Conservation (phyloP, 1,284 basidiomycete genomes). For the Trichosporon ovoides region DNA sequence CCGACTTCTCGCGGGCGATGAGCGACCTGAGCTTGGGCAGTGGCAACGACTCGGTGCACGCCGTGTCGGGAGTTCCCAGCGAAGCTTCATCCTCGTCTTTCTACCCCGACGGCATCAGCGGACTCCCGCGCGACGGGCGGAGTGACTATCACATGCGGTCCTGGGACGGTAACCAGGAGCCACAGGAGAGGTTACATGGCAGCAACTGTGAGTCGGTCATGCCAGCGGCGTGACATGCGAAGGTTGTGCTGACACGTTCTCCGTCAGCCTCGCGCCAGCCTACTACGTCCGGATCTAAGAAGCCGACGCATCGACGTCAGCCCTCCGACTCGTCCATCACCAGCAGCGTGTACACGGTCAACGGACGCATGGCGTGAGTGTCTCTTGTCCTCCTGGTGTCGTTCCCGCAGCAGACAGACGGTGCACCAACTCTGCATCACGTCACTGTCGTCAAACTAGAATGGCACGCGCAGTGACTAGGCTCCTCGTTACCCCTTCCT, state of each 20-base stretch:
- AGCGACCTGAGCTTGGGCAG: not conserved
- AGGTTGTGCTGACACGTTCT: not conserved
- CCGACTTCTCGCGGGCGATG: conserved; percentile 8
- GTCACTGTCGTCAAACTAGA: not conserved
- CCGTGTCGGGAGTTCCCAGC: not conserved
- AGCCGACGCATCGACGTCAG: conserved; percentile 34
- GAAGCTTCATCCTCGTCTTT: not conserved
- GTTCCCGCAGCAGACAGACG: not conserved
- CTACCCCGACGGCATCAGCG: not conserved
- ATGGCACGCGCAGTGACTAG: conserved; percentile 3
- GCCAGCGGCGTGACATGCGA: conserved; percentile 5
- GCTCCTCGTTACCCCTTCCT: not conserved
- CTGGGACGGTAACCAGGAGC: conserved; percentile 12
- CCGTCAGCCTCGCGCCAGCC: not conserved
- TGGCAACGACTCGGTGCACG: not conserved
- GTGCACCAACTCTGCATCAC: not conserved
- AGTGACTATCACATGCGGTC: conserved; percentile 23
- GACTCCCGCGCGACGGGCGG: not conserved
- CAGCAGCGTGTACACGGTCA: conserved; percentile 38
- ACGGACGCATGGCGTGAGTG: conserved; percentile 19
- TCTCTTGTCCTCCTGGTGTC: not conserved
- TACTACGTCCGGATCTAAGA: not conserved
- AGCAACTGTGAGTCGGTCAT: not conserved
- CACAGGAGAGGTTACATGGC: conserved; percentile 5
- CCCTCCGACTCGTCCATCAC: conserved; percentile 43